Evolutionary conservation across 208 protist species (phyloP), one percentile per base, ranked within the genome.

Genomic region (Balamuthia mandrillaris): DNA sequence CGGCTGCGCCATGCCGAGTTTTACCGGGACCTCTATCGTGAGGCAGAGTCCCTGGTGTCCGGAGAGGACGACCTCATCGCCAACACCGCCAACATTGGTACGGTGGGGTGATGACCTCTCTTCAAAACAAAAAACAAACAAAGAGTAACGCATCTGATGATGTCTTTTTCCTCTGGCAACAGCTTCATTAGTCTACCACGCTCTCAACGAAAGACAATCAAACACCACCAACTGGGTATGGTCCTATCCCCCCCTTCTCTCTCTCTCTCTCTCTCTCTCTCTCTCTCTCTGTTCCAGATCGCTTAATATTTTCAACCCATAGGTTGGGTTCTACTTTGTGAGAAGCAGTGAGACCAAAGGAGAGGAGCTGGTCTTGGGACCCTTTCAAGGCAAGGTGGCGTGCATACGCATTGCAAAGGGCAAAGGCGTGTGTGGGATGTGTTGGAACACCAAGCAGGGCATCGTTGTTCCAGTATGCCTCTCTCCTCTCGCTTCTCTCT

Each of bases 311-410:
- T n/a, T n/a, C n/a, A n/a, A 27, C 96, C 96, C n/a, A 86, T 97
- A 95, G 96, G 93, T 96, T 60, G 96, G 96, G 61, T 97, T 97
- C 87, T 97, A 97, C 74, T 90, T 97, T 18, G 68, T 96, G 27
- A 88, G 95, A 66, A 90, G 84, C 1, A 88, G 89, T 2, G 72
- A n/a, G 5, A 33, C 58, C 0, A n/a, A n/a, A n/a, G n/a, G n/a
- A n/a, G n/a, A n/a, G n/a, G 56, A 93, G 37, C 93, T 97, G 7
- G 93, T 90, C n/a, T 89, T 98, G 2, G 96, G 96, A 0, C 96
- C 96, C 9, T 98, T 98, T 87, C 95, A 97, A 79, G n/a, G n/a
- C 33, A 93, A 94, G 0, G 91, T 95, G 1, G 96, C 96, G 6
- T 97, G 96, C 90, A 94, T 90, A 16, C 60, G 91, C 54, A 97